Evolutionary conservation across 805 yeast genomes (phyloP), one percentile per base, ranked within the genome.

Genomic region (Spathaspora passalidarum): DNA sequence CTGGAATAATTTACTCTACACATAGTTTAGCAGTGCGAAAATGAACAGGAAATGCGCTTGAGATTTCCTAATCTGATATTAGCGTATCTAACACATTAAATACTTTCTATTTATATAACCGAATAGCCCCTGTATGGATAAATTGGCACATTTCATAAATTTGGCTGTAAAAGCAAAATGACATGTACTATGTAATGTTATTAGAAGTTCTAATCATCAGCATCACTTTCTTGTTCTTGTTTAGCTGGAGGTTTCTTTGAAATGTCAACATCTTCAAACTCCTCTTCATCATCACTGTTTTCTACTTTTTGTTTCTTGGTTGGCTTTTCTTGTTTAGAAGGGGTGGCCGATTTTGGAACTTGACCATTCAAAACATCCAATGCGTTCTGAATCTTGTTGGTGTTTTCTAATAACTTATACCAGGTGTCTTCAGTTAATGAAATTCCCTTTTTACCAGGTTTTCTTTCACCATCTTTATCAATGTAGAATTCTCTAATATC

Each of bases 401-500:
- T 64, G 19, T 73, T 57, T 32, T 72, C 79, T 45, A 81, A 55
- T 34, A 83, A 62, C 35, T 61, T 62, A 16, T 59, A 59, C 82
- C 88, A 84, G 18, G 73, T 72, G 3, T 75, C 85, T 51, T 69
- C 76, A 1, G 84, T 79, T 20, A 83, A 60, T 1, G 87, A 72
- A 17, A 83, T 80, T 0, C 88, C 87, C 65, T 91, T 91, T 58
- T 81, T 84, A 1, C 96, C 96, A 0, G 98, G 98, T 49, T 75
- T 75, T 68, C 76, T 72, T 49, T 81, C 84, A 5, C 84, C 84
- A 43, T 72, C 73, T 47, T 64, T 67, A 53, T 68, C 74, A 13
- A 58, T 42, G 62, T 88, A 91, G 66, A 73, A 89, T 61, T 91
- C 97, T 48, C 98, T 77, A 44, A 91, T 86, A 56, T 91, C 96